These are phyloP conservation scores for Ceratocystis destructans DNA, from an alignment of 2,329 filamentous ascomycete species.

Conservation along the genomic window DNA sequence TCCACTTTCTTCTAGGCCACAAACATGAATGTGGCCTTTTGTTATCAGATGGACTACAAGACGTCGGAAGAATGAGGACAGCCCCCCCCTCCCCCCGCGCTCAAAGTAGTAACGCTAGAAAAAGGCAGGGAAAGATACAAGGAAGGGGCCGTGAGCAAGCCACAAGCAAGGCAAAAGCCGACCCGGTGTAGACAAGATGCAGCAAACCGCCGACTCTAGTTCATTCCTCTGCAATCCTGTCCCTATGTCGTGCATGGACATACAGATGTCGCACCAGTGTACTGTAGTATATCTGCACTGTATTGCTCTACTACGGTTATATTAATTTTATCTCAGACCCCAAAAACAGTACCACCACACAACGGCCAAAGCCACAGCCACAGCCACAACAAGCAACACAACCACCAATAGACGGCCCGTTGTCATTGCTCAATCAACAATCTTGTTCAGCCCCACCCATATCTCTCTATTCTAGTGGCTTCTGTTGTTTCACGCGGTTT, in stretches of 20 bases:
- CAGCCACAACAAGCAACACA: not conserved
- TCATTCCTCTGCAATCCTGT: not conserved
- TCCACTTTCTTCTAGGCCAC: not conserved
- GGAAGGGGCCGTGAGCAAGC: not conserved
- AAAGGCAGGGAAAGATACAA: not conserved
- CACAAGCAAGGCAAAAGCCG: not conserved
- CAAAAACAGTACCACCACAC: not conserved
- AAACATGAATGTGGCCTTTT: not conserved
- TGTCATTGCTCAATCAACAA: not conserved
- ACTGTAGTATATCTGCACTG: not conserved
- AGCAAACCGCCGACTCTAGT: not conserved
- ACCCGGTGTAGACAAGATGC: not conserved
- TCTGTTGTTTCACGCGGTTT: slow-evolving; percentile 26
- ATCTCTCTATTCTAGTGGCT: slow-evolving; percentile 15
- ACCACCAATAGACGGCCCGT: not conserved
- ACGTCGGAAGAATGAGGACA: not conserved
- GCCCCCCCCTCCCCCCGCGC: not conserved
- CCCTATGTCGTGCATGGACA: not conserved
- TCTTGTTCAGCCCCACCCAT: not conserved
- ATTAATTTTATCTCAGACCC: not conserved
- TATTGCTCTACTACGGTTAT: not conserved
- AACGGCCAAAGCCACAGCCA: not conserved
- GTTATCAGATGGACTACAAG: not conserved
- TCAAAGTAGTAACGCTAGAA: not conserved
- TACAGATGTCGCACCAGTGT: not conserved